Base-by-base conservation (phyloP, 441 rosid species). In the Daphne laureola region DNA sequence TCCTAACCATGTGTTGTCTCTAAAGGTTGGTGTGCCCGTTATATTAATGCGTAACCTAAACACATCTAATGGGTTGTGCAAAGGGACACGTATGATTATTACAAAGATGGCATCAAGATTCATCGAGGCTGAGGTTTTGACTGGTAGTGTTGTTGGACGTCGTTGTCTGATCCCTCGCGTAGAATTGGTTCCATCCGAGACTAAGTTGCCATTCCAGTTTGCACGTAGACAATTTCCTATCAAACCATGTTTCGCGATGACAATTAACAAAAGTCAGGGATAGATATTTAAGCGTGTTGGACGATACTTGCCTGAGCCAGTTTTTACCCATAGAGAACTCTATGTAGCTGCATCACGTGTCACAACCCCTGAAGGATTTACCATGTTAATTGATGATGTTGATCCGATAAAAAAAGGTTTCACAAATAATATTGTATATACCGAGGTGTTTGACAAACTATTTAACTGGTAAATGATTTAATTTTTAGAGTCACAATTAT, bases 251-350 rank as follows among this genome's bases (percentile, higher is more conserved):
- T 64, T 8, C 48, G 51, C 49, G 0, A 64, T 55, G 62, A 55
- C 57, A 0, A 51, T 66, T 5, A 60, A 66, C 11, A 61, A 66
- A 5, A 66, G 61, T 12, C 61, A 49, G 38, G 48, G 62, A 1
- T 49, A 67, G 46, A 41, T 44, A 0, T 12, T 65, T 2, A 13
- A 23, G 3, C 0, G 46, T 4, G 64, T 58, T 17, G 55, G 58
- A 2, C 0, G 52, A 1, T 65, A 52, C 26, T 4, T 59, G 1
- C 59, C 59, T 14, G 27, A 46, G 17, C 51, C 45, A 8, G 53
- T 62, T 12, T 61, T 53, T 17, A 27, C 15, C 45, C 54, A 62
- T 47, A 54, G 51, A 0, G 41, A 54, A 9, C 23, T 62, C n/a
- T 54, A 62, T 47, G 66, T 42, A 3, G 9, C 9, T 11, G 2